Evolutionary conservation across 441 rosid genomes (phyloP).

Genomic region (Gossypium lobatum): DNA sequence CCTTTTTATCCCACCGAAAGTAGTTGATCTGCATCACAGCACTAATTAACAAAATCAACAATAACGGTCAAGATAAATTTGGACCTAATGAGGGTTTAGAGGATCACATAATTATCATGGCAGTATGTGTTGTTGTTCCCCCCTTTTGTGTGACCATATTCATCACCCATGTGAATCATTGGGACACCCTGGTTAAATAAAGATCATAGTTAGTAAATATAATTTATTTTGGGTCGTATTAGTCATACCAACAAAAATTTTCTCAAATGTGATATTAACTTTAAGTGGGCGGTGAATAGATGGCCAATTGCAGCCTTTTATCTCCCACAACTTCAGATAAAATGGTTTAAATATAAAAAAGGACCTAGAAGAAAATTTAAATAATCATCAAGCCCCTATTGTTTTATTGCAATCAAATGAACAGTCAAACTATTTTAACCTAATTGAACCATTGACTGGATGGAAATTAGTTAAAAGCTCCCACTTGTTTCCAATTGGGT

Average conservation of each 20-base stretch:
- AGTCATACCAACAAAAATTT: not conserved
- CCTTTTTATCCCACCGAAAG: conserved; percentile 89
- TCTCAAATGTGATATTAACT: not conserved
- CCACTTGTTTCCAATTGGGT: too few species aligned
- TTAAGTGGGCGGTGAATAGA: not conserved
- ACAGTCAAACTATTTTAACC: not conserved
- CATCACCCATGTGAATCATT: conserved; percentile 94
- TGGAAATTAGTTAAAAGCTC: too few species aligned
- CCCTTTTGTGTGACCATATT: conserved; percentile 94
- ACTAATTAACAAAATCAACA: conserved; percentile 16
- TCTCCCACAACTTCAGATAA: not conserved
- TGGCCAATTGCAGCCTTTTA: not conserved
- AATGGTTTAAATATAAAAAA: not conserved
- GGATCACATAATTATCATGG: conserved; percentile 77
- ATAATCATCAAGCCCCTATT: not conserved
- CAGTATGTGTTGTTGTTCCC: conserved; percentile 97
- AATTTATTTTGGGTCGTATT: not conserved
- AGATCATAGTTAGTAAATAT: conserved; percentile 17
- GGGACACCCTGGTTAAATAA: conserved; percentile 74
- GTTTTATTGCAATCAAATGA: not conserved
- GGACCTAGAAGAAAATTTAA: not conserved
- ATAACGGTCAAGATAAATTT: conserved; percentile 7
- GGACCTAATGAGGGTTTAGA: conserved; percentile 19
- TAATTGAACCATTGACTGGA: too few species aligned
- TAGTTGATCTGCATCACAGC: conserved; percentile 58